Evolutionary conservation across 139 green algal species (phyloP).

Genomic region (Ostreobium quekettii): DNA sequence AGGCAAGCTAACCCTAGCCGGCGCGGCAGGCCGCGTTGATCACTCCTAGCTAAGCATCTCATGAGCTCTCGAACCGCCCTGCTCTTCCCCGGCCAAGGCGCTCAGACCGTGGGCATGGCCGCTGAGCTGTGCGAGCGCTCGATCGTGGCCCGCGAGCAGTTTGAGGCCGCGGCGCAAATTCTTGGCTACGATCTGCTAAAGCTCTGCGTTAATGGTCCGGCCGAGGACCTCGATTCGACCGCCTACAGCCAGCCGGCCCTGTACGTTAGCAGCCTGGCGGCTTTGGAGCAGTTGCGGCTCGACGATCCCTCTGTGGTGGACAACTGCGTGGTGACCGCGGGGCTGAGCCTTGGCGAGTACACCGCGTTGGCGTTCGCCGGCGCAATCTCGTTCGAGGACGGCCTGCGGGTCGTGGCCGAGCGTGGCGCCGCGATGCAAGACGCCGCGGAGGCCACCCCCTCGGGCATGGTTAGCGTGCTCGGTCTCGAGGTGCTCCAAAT

Average conservation of each 20-base stretch:
- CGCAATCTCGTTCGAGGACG: slow-evolving; percentile 88
- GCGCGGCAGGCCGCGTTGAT: too few species aligned
- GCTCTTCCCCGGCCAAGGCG: slow-evolving; percentile 93
- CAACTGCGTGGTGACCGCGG: slow-evolving; percentile 67
- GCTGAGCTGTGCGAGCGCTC: too few species aligned
- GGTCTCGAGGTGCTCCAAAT: slow-evolving; percentile 83
- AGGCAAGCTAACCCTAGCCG: too few species aligned
- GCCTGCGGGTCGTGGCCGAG: slow-evolving; percentile 86
- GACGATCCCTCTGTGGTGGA: slow-evolving; percentile 67
- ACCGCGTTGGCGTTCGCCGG: slow-evolving; percentile 91
- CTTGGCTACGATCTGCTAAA: slow-evolving; percentile 95
- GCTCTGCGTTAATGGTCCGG: slow-evolving; percentile 84
- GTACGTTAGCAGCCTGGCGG: slow-evolving; percentile 90
- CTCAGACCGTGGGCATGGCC: slow-evolving; percentile 69
- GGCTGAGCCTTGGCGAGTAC: slow-evolving; percentile 94
- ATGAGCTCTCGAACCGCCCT: too few species aligned
- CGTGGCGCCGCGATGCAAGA: slow-evolving; percentile 97
- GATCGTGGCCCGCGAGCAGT: too few species aligned
- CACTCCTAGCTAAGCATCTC: too few species aligned
- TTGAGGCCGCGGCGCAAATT: slow-evolving; percentile 88
- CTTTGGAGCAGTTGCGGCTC: slow-evolving; percentile 85
- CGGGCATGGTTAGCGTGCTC: slow-evolving; percentile 92
- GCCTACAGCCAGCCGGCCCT: slow-evolving; percentile 93
- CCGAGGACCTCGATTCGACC: slow-evolving; percentile 94
- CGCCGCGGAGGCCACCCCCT: slow-evolving; percentile 79